Base-by-base conservation (phyloP, 2,329 filamentous ascomycete species). In the Mariannaea sp. region DNA sequence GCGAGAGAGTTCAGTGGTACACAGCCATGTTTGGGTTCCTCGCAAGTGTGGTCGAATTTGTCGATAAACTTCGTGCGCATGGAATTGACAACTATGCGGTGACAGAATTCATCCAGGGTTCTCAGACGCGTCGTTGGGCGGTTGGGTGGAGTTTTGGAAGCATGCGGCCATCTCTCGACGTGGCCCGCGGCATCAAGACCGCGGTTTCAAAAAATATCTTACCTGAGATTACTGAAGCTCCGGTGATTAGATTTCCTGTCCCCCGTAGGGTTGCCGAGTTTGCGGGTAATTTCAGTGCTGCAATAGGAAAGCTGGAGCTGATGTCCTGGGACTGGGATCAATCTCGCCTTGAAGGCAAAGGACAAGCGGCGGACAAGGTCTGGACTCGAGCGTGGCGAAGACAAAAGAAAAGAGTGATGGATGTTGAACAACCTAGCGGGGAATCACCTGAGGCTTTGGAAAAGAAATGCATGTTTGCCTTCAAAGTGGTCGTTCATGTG, bases 1-100 rank as follows among this genome's bases (percentile, higher is more conserved):
- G 77, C 14, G 76, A 81, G 0, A 78, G 79, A 8, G 84, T 96
- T 0, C 82, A 83, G 55, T 99, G 94, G 94, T 97, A 94, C 71
- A 94, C 88, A 1, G 86, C 86, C 48, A 95, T 97, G 90, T 77
- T 97, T 0, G 92, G 93, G 0, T 95, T 95, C 65, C 76, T 90
- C 24, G 80, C 81, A 0, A 92, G 87, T 60, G 76, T 90, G 3
- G 78, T 88, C 1, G 75, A 77, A 1, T 71, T 87, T 0, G 74
- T 96, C 0, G 77, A 85, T 5, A 77, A 79, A 45, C 76, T 88
- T 4, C 80, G 81, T 13, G 73, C 79, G 2, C 68, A 79, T 8
- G 77, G 74, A 0, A 80, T 95, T 30, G 76, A 77, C 30, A 99
- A 97, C 68, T 97, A 86, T 62, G 92, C 91, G 0, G 83, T 96